Conservation (phyloP, 306 rosid species). For the Lithocarpus polystachyus region DNA sequence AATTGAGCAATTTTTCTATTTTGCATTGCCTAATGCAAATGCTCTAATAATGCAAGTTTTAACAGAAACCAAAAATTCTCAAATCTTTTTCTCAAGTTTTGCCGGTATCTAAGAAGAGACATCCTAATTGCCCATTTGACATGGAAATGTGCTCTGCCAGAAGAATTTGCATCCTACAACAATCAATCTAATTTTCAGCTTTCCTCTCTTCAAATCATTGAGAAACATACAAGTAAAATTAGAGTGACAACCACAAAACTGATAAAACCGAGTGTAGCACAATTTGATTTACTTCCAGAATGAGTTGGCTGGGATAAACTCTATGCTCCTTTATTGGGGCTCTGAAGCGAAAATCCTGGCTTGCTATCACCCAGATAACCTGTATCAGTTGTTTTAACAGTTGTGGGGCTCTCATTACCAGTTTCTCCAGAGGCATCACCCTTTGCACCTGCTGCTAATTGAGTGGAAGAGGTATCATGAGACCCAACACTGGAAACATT, state of each 20-base stretch:
- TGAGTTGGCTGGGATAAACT: conserved; percentile 16
- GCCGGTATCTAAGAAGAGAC: not conserved
- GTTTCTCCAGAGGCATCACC: conserved; percentile 31
- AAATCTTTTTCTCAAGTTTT: not conserved
- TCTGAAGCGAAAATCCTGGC: conserved; percentile 69
- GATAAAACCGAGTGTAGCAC: not conserved
- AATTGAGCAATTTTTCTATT: too few relatives aligned
- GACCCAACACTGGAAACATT: conserved; percentile 37
- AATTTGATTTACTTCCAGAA: conserved; percentile 10
- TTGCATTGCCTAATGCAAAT: too few relatives aligned
- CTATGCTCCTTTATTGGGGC: conserved; percentile 39
- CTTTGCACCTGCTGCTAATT: conserved; percentile 28
- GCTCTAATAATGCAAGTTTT: not conserved
- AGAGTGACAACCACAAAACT: conserved; percentile 13
- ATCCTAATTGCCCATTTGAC: not conserved
- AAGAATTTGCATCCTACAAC: not conserved
- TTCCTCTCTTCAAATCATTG: not conserved
- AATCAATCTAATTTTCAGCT: not conserved
- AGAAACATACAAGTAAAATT: not conserved
- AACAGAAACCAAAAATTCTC: not conserved
- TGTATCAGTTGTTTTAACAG: conserved; percentile 9
- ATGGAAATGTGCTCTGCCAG: not conserved
- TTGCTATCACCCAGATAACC: conserved; percentile 2
- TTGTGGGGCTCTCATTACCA: conserved; percentile 16
- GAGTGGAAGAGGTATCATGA: conserved; percentile 23